Percentiles rank a stretch among this genome's conserved stretches.
Evolutionary conservation across 2,329 filamentous ascomycete genomes (phyloP).

Genomic region (Zarea fungicola): DNA sequence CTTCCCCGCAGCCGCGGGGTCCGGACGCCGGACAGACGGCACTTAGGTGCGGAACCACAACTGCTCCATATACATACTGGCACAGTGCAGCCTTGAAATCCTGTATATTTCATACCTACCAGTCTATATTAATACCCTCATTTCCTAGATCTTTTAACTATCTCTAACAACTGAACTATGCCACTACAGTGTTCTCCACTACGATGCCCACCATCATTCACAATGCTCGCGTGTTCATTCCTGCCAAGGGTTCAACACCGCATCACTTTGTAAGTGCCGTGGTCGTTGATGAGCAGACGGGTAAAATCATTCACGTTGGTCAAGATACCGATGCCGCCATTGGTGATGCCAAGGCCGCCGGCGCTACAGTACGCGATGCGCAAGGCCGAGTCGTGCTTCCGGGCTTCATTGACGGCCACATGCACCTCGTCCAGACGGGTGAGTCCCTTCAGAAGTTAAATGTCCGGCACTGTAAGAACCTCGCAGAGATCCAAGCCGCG

Average conservation of each 20-base stretch:
- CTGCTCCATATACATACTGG: too few relatives aligned
- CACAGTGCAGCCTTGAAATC: too few relatives aligned
- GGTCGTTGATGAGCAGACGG: background rate
- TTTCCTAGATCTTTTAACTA: too few relatives aligned
- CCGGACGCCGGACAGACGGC: too few relatives aligned
- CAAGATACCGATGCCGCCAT: slow-evolving; percentile 5
- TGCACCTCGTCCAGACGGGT: slow-evolving; percentile 45
- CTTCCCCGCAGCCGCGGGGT: too few relatives aligned
- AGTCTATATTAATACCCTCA: too few relatives aligned
- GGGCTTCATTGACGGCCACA: slow-evolving; percentile 48
- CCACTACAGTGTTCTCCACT: background rate
- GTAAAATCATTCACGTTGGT: slow-evolving; percentile 8
- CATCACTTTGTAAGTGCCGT: slow-evolving; percentile 7
- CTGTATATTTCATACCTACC: too few relatives aligned
- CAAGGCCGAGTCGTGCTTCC: slow-evolving; percentile 34
- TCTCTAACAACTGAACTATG: too few relatives aligned
- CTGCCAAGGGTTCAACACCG: background rate
- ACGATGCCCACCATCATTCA: slow-evolving; percentile 9
- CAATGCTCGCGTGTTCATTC: slow-evolving; percentile 9
- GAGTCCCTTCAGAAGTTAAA: slow-evolving; percentile 42
- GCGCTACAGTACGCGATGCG: slow-evolving; percentile 14
- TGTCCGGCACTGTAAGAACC: slow-evolving; percentile 35
- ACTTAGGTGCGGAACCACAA: too few relatives aligned
- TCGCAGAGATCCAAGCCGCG: slow-evolving; percentile 37
- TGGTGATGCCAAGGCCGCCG: background rate